phyloP scores from a whole-genome alignment of 176 grass and related monocot genomes.

The Eragrostis nindensis region DNA sequence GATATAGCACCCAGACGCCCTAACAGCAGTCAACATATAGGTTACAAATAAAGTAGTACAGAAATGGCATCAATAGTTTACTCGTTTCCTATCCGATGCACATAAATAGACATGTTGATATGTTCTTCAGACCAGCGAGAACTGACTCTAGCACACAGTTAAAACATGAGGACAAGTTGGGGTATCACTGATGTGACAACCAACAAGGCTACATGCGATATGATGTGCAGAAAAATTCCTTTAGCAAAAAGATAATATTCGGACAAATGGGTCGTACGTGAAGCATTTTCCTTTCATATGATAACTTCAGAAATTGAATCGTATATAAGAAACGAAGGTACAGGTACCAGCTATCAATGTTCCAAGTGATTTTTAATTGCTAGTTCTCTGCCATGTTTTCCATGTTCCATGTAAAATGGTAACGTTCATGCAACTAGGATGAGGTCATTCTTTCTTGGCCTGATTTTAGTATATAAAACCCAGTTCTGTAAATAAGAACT shows the following conservation, averaged over 20 bases:
- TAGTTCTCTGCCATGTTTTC: neutral
- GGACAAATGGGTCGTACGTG: too few species aligned
- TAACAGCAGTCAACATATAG: neutral
- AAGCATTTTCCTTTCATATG: too few species aligned
- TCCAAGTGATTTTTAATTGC: neutral
- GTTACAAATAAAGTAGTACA: conserved; percentile 10
- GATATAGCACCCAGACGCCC: neutral
- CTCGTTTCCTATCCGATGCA: neutral
- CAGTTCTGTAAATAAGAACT: neutral
- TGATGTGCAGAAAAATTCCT: neutral
- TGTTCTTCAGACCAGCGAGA: neutral
- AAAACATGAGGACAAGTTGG: conserved; percentile 5
- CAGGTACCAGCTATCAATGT: neutral
- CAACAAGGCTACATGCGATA: neutral
- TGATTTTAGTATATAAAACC: neutral
- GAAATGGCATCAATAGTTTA: conserved; percentile 2
- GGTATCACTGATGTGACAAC: too few species aligned
- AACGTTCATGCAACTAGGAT: neutral
- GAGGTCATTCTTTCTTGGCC: neutral
- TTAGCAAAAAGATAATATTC: neutral
- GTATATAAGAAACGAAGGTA: neutral
- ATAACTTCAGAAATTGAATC: conserved; percentile 3
- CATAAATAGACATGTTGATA: conserved; percentile 8
- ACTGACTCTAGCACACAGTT: neutral
- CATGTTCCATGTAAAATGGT: neutral